Evolutionary conservation across 306 rosid species (phyloP), one percentile per base, ranked within the genome.

Genomic region (Biancaea sappan): DNA sequence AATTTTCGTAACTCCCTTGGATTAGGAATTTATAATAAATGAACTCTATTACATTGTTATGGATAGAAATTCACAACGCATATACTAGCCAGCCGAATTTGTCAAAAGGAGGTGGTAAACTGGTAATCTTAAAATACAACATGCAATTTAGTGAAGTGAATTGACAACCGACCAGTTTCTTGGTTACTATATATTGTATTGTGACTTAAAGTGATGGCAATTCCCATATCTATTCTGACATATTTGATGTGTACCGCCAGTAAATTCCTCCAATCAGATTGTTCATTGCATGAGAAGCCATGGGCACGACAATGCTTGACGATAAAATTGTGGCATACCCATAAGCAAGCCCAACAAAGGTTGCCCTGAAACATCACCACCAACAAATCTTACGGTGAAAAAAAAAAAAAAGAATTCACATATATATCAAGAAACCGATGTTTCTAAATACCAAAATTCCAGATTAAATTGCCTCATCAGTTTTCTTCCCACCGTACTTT

Each of bases 241-340:
- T 35, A 6, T 70, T 75, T 72, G 92, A 87, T 52, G 83, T 43
- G 80, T 81, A 92, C 14, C 72, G 84, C 98, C 97, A 94, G 56
- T 88, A 64, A 34, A 92, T 56, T 53, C 96, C 97, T 54, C 96
- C 99, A 60, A 88, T 82, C 81, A 94, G 76, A 68, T 94, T 94
- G 86, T 88, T 94, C 74, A 82, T 28, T 8, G 95, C 97, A 81
- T 94, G 99, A 77, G 96, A 87, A 68, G 87, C 93, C 88, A 92
- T 88, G 38, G 98, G 96, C 67, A 94, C 93, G 0, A 81, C 78
- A 29, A 94, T 5, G 82, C 96, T 94, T 5, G 98, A 91, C 38
- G 97, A 87, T 64, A 77, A 73, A 46, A 94, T 53, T 54, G 97
- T 87, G 16, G 98, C 96, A 76, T 85, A 90, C 57, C 97, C 97